Conservation (phyloP, 768 basidiomycete genomes). For the Boletus pseudo-olivaceus region DNA sequence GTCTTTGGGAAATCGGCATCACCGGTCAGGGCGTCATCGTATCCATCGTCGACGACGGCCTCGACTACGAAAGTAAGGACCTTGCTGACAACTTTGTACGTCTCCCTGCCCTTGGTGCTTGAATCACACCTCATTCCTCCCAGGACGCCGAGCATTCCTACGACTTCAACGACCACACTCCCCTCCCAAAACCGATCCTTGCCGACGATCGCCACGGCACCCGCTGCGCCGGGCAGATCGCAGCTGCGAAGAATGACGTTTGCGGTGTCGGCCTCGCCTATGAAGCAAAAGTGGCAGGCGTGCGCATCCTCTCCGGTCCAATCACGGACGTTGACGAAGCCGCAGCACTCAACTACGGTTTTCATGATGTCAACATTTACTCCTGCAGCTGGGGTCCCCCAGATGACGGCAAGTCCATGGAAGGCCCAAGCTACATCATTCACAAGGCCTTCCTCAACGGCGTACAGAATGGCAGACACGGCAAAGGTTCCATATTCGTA, state of each 20-base stretch:
- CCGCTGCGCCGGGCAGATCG: constrained; percentile 95
- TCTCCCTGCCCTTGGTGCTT: constrained; percentile 11
- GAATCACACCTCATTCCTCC: background rate
- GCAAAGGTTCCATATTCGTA: constrained; percentile 92
- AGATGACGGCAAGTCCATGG: constrained; percentile 93
- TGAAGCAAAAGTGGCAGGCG: constrained; percentile 84
- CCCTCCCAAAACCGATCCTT: constrained; percentile 82
- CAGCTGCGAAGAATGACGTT: constrained; percentile 85
- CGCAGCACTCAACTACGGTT: constrained; percentile 90
- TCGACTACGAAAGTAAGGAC: constrained; percentile 88
- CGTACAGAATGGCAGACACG: constrained; percentile 81
- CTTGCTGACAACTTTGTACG: constrained; percentile 89
- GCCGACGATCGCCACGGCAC: constrained; percentile 96
- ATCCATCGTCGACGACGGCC: constrained; percentile 91
- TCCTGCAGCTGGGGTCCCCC: constrained; percentile 99
- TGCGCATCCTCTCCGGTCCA: constrained; percentile 92
- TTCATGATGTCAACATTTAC: constrained; percentile 83
- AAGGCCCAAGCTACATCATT: constrained; percentile 87
- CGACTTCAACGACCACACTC: constrained; percentile 93
- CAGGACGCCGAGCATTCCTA: constrained; percentile 87
- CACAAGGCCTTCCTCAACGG: constrained; percentile 93
- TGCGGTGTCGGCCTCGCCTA: constrained; percentile 97
- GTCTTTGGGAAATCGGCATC: constrained; percentile 87
- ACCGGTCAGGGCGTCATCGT: constrained; percentile 84
- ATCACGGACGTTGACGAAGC: constrained; percentile 97